Conservation (phyloP, 805 yeast species). For the Nakazawaea laoshanensis region DNA sequence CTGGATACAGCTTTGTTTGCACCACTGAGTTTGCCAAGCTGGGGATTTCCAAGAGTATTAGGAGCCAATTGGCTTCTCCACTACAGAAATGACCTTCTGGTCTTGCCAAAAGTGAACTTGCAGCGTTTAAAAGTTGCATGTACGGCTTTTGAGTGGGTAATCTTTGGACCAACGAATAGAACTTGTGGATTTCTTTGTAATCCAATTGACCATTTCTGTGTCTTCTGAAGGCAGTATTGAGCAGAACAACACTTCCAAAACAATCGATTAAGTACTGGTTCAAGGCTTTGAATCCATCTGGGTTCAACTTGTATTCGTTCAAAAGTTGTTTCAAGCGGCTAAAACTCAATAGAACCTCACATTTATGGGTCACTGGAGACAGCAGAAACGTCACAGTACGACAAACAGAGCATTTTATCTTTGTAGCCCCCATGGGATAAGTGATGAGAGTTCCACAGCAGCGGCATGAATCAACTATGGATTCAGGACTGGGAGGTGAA, state of each 20-base stretch:
- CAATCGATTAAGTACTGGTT: constrained; percentile 34
- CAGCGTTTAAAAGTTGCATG: constrained; percentile 42
- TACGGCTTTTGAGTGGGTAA: constrained; percentile 59
- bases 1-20: constrained; percentile 18
- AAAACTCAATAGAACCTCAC: constrained; percentile 21
- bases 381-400: constrained; percentile 30
- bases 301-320: constrained; percentile 8
- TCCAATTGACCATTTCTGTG: constrained; percentile 28
- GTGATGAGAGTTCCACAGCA: constrained; percentile 40
- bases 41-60: constrained; percentile 67
- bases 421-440: constrained; percentile 24
- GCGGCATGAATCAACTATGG: constrained; percentile 24
- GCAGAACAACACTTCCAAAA: constrained; percentile 36
- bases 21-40: constrained; percentile 38
- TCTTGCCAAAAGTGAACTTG: constrained; percentile 37
- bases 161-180: constrained; percentile 35
- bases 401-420: constrained; percentile 57
- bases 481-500: constrained; percentile 2
- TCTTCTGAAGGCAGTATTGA: constrained; percentile 49
- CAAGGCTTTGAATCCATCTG: constrained; percentile 36
- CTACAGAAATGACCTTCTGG: constrained; percentile 35
- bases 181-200: constrained; percentile 33
- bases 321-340: constrained; percentile 20
- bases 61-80: constrained; percentile 43
- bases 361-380: background rate